Evolutionary conservation across 306 rosid species (phyloP).

Genomic region (Quercus engelmannii): DNA sequence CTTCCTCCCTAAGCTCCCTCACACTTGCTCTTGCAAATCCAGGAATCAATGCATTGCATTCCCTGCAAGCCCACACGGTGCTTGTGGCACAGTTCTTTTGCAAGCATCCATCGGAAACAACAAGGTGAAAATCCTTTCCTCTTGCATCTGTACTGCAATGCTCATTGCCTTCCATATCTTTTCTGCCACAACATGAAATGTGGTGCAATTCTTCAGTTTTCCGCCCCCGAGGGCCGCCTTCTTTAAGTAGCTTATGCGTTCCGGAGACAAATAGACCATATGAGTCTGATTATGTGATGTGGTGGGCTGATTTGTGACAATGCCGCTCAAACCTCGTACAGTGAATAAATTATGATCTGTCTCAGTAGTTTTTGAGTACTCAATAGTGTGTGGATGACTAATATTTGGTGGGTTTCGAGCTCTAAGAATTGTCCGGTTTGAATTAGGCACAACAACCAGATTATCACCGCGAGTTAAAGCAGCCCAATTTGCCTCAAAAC

Average conservation of each 20-base stretch:
- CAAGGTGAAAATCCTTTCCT: conserved; percentile 33
- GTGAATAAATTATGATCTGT: conserved; percentile 20
- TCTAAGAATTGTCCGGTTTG: conserved; percentile 40
- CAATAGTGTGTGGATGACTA: conserved; percentile 38
- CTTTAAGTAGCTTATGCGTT: conserved; percentile 27
- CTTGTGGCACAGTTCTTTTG: conserved; percentile 38
- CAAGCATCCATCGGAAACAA: conserved; percentile 46
- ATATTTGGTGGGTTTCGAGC: conserved; percentile 46
- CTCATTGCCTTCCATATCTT: conserved; percentile 56
- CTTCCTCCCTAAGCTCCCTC: conserved; percentile 36
- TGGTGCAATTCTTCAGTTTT: conserved; percentile 22
- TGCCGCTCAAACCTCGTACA: conserved; percentile 13
- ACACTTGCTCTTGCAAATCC: conserved; percentile 47
- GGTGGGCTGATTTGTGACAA: background rate
- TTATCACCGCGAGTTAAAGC: conserved; percentile 39
- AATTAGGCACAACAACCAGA: conserved; percentile 22
- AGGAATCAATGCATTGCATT: conserved; percentile 46
- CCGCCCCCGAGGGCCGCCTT: conserved; percentile 17
- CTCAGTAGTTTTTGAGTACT: conserved; percentile 33
- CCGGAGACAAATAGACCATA: conserved; percentile 29
- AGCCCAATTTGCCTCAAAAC: conserved; percentile 43
- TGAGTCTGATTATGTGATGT: conserved; percentile 10
- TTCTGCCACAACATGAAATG: conserved; percentile 48
- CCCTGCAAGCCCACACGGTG: conserved; percentile 41
- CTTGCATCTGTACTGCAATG: conserved; percentile 22